A percentile compares a stretch with the other conserved stretches of the same genome.
Evolutionary conservation across 208 protist genomes (phyloP).

Genomic region (Wallacemonas sp.): DNA sequence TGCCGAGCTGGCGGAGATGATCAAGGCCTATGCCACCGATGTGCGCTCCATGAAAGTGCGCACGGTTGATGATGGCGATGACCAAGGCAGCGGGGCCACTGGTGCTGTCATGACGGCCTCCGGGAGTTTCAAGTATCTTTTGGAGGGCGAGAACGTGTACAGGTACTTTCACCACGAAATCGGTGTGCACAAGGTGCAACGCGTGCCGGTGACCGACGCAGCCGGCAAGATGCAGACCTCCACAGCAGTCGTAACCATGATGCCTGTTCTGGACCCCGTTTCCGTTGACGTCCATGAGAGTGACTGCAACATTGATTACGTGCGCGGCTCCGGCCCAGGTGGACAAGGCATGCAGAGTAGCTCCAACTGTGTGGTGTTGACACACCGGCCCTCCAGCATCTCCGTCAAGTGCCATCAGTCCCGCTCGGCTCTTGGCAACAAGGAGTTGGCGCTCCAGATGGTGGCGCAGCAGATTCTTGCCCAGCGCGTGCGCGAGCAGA

Average conservation of each 20-base stretch:
- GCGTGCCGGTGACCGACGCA: conserved; percentile 87
- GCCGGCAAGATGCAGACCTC: conserved; percentile 92
- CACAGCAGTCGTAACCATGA: conserved; percentile 85
- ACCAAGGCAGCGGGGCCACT: conserved; percentile 8
- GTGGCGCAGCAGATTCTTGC: conserved; percentile 82
- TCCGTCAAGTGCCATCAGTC: conserved; percentile 91
- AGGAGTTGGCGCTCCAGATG: conserved; percentile 86
- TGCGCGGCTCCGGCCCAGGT: conserved; percentile 85
- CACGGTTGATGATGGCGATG: conserved; percentile 24
- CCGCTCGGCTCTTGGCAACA: conserved; percentile 86
- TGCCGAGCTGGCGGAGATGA: conserved; percentile 78
- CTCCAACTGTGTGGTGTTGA: conserved; percentile 87
- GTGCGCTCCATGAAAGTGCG: conserved; percentile 44
- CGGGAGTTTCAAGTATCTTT: conserved; percentile 38
- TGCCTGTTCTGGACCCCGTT: conserved; percentile 86
- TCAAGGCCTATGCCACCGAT: conserved; percentile 62
- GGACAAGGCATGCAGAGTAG: conserved; percentile 92
- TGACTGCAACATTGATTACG: conserved; percentile 89
- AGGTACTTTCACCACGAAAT: conserved; percentile 86
- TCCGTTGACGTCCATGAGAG: conserved; percentile 84
- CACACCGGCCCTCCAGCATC: conserved; percentile 87
- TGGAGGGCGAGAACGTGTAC: conserved; percentile 76
- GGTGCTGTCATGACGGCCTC: conserved; percentile 15
- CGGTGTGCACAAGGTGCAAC: conserved; percentile 92
- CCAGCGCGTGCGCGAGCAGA: conserved; percentile 65